Conservation (phyloP, 129 eudicot species). For the Chrysanthemum seticuspe region DNA sequence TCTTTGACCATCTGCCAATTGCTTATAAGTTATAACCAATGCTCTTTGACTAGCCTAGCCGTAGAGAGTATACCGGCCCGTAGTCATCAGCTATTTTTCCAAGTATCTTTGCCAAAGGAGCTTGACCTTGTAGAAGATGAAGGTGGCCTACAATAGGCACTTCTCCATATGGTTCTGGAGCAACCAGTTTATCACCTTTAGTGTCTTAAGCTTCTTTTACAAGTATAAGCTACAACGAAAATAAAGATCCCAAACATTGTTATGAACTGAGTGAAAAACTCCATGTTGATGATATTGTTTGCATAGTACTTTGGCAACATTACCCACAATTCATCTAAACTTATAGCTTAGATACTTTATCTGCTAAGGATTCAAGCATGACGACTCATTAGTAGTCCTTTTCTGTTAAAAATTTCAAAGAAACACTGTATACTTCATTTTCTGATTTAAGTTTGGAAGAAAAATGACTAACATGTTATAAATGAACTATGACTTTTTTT, state of each 20-base stretch:
- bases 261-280: neutral
- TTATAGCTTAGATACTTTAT: neutral
- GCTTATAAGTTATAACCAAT: constrained; percentile 37
- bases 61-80: constrained; percentile 46
- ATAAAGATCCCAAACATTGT: constrained; percentile 4
- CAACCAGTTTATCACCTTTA: neutral
- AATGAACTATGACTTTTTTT: no score
- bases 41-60: constrained; percentile 35
- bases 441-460: no score
- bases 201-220: neutral
- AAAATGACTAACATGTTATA: no score
- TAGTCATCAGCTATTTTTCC: constrained; percentile 39
- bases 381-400: no score
- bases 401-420: no score
- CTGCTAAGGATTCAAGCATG: no score
- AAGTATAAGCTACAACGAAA: neutral
- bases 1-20: constrained; percentile 44
- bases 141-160: constrained; percentile 52
- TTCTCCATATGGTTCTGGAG: constrained; percentile 53
- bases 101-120: constrained; percentile 38
- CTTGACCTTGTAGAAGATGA: constrained; percentile 36
- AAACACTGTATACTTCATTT: no score
- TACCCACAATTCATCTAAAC: neutral
- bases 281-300: neutral
- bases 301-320: neutral